These are phyloP conservation scores for Amoebophrya sp. DNA, from an alignment of 169 alveolate genomes.

Conservation along the genomic window DNA sequence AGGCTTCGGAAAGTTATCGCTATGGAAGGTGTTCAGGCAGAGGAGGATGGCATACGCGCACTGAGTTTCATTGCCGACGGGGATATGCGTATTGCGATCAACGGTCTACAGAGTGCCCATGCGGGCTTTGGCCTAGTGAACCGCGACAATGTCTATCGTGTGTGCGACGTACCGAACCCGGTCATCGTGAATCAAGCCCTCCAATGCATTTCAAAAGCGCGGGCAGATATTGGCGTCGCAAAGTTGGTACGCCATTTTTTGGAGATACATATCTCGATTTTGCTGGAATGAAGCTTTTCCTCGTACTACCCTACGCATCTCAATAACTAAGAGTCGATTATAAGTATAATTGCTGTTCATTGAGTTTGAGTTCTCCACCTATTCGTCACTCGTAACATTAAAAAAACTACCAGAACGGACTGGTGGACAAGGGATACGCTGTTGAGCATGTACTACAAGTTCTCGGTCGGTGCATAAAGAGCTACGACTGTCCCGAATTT, in stretches of 20 bases:
- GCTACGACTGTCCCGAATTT: slow-evolving; percentile 8
- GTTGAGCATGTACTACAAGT: neutral
- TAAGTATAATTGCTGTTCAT: neutral
- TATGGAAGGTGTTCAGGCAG: slow-evolving; percentile 60
- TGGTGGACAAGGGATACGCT: slow-evolving; percentile 8
- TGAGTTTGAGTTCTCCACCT: neutral
- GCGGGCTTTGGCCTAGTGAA: slow-evolving; percentile 84
- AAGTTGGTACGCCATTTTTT: neutral
- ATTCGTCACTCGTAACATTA: neutral
- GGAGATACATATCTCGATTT: neutral
- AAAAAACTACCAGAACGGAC: neutral
- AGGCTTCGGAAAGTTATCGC: neutral
- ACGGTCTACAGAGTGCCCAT: slow-evolving; percentile 85
- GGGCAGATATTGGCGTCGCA: neutral
- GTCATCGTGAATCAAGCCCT: neutral
- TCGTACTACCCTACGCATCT: no score
- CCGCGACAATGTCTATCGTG: slow-evolving; percentile 86
- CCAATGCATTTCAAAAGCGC: neutral
- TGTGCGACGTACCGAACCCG: slow-evolving; percentile 34
- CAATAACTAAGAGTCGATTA: no score
- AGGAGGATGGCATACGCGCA: slow-evolving; percentile 87
- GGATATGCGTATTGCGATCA: slow-evolving; percentile 78
- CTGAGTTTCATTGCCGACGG: slow-evolving; percentile 86
- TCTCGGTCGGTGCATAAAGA: neutral
- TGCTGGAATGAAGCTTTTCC: no score